Percentiles rank a stretch among this genome's conserved stretches.
Evolutionary conservation across 345 rosid genomes (phyloP).

Genomic region (Excoecaria agallocha): DNA sequence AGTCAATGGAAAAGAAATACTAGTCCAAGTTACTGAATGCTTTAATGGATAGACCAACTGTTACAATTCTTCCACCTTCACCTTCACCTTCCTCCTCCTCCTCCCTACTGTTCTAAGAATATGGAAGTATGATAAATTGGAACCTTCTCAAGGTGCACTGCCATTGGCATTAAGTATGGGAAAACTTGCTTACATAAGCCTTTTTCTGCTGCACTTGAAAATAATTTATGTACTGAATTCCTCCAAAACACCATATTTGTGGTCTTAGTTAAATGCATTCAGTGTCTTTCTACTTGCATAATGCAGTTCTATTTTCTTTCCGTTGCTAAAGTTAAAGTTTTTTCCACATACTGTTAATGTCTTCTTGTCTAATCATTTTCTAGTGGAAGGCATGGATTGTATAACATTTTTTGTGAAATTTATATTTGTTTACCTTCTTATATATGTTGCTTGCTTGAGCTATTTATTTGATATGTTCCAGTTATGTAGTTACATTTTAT

Average conservation of each 20-base stretch:
- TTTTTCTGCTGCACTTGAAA: slow-evolving; percentile 2
- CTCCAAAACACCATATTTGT: no score
- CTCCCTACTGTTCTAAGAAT: not conserved
- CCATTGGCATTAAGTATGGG: not conserved
- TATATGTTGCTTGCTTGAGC: not conserved
- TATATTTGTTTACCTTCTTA: not conserved
- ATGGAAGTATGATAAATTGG: not conserved
- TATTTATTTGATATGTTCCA: not conserved
- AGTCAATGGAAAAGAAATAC: not conserved
- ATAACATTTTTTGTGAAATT: not conserved
- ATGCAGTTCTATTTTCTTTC: not conserved
- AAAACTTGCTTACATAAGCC: not conserved
- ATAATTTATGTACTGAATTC: no score
- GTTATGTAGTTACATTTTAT: not conserved
- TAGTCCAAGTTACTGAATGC: no score
- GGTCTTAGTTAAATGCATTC: no score
- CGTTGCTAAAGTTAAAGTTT: not conserved
- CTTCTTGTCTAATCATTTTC: not conserved
- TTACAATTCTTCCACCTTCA: no score
- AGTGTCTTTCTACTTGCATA: not conserved
- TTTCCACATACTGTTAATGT: not conserved
- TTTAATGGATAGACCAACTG: no score
- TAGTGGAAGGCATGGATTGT: not conserved
- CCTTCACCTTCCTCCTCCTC: not conserved
- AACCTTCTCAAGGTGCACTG: not conserved